phyloP scores from a whole-genome alignment of 208 protist species.

The Acanthamoeba royreba region DNA sequence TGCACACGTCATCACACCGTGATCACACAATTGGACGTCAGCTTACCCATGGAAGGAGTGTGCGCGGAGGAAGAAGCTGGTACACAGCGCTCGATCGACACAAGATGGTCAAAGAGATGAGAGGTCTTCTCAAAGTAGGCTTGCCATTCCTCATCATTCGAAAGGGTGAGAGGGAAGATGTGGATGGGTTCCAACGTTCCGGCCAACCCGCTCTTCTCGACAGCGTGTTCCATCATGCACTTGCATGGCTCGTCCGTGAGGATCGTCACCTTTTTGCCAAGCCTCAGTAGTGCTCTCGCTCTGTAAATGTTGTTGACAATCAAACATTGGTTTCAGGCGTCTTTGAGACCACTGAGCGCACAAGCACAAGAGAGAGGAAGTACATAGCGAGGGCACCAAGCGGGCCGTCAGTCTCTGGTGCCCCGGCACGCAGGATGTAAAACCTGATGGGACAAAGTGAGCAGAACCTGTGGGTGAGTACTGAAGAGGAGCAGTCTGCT shows the following conservation, averaged over 20 bases:
- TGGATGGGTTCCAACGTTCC: neutral
- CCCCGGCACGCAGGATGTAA: neutral
- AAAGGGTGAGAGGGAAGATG: neutral
- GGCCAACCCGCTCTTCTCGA: neutral
- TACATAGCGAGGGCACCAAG: slow-evolving; percentile 22
- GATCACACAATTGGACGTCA: neutral
- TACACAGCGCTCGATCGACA: slow-evolving; percentile 28
- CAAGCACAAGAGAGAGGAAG: neutral
- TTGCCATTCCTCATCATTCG: neutral
- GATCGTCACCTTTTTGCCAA: neutral
- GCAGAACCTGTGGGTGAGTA: neutral
- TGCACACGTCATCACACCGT: neutral
- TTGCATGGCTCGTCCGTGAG: neutral
- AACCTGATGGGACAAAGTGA: neutral
- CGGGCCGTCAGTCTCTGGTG: slow-evolving; percentile 8
- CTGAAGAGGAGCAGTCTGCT: neutral
- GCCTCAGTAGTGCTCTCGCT: neutral
- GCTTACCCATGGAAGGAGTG: too few species aligned
- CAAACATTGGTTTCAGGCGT: neutral
- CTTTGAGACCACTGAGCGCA: too few species aligned
- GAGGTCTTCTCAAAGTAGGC: neutral
- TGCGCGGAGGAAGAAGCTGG: neutral
- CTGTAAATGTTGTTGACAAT: neutral
- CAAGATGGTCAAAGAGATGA: neutral
- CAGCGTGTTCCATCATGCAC: neutral